These are phyloP conservation scores for Handroanthus guayacan DNA, from an alignment of 257 asterid species.

Conservation along the genomic window DNA sequence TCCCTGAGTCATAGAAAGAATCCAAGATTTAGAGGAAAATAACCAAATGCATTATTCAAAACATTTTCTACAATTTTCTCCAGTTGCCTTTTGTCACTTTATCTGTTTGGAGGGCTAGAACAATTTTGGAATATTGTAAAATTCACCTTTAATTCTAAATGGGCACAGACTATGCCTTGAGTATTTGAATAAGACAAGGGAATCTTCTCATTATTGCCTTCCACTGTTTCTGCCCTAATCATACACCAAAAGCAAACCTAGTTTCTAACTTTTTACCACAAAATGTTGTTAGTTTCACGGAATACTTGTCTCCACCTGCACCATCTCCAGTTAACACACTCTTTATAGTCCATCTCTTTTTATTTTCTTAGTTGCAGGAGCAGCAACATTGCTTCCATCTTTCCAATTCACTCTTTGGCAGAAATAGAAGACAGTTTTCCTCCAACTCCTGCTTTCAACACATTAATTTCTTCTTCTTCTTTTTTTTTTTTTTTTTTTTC, in stretches of 20 bases:
- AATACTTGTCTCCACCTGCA: slow-evolving; percentile 14
- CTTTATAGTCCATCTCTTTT: slow-evolving; percentile 2
- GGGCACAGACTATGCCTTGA: background rate
- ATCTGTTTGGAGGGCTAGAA: slow-evolving; percentile 10
- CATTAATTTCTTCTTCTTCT: background rate
- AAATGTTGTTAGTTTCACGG: background rate
- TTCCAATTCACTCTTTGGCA: slow-evolving; percentile 24
- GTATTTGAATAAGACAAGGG: background rate
- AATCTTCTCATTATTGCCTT: background rate
- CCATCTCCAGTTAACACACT: background rate
- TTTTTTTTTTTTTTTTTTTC: too few relatives aligned
- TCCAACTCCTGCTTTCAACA: slow-evolving; percentile 20
- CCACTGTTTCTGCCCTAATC: background rate
- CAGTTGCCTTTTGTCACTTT: background rate
- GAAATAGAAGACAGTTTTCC: slow-evolving; percentile 6
- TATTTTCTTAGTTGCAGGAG: slow-evolving; percentile 10
- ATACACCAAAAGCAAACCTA: slow-evolving; percentile 8
- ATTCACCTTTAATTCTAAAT: background rate
- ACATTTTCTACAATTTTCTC: slow-evolving; percentile 12
- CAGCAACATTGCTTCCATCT: background rate
- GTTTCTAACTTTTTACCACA: slow-evolving; percentile 11
- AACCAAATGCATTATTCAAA: slow-evolving; percentile 22
- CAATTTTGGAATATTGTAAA: slow-evolving; percentile 7
- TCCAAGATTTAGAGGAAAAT: slow-evolving; percentile 16
- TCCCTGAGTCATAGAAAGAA: slow-evolving; percentile 62